A percentile compares a stretch with the other conserved stretches of the same genome.
Evolutionary conservation across 192 early-diverging fungal species (phyloP).

Genomic region (Rhizophagus prolifer): DNA sequence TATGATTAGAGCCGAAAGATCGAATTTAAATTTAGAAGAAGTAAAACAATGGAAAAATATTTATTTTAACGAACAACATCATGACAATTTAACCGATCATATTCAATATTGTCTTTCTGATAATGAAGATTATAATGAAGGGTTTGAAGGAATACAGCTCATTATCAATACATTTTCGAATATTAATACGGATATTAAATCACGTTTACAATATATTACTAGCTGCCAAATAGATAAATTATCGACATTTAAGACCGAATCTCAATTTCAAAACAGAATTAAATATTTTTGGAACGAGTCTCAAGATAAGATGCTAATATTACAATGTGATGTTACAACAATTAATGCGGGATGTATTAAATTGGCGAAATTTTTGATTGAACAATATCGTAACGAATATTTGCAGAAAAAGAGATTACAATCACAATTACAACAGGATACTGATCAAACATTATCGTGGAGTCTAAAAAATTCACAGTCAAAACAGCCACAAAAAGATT

Average conservation of each 20-base stretch:
- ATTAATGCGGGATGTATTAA: slow-evolving; percentile 23
- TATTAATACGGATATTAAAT: slow-evolving; percentile 23
- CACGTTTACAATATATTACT: not conserved
- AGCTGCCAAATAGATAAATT: slow-evolving; percentile 28
- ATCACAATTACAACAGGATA: not conserved
- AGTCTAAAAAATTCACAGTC: too few species aligned
- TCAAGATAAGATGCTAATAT: slow-evolving; percentile 13
- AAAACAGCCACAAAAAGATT: too few species aligned
- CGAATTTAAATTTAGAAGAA: not conserved
- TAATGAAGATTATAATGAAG: too few species aligned
- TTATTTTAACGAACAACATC: slow-evolving; percentile 14
- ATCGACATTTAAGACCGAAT: slow-evolving; percentile 20
- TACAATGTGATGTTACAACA: slow-evolving; percentile 26
- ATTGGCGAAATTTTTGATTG: slow-evolving; percentile 24
- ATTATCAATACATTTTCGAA: slow-evolving; percentile 13
- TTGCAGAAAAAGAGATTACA: not conserved
- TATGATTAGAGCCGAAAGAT: slow-evolving; percentile 1
- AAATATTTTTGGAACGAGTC: slow-evolving; percentile 24
- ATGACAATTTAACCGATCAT: not conserved
- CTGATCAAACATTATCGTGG: too few species aligned
- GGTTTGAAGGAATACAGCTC: slow-evolving; percentile 1
- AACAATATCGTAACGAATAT: slow-evolving; percentile 20
- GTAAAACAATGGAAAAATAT: slow-evolving; percentile 6
- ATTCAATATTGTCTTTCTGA: not conserved
- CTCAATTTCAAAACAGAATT: slow-evolving; percentile 19